Conservation (phyloP, 352 stramenopile species). For the Globisporangium echinulatum region DNA sequence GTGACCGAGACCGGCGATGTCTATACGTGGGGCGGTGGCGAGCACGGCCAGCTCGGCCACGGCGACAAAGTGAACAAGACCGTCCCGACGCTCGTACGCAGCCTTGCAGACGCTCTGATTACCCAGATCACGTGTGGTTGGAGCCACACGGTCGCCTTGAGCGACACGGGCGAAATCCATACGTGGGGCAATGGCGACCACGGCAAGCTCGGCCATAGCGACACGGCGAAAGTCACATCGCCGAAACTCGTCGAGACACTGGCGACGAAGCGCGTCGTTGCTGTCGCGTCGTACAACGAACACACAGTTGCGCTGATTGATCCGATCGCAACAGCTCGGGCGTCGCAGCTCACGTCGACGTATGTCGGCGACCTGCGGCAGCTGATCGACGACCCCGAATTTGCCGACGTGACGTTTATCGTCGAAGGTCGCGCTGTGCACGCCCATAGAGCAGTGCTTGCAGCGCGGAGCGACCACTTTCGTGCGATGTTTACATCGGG, state of each 20-base stretch:
- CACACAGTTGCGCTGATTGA: conserved; percentile 93
- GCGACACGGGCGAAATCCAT: conserved; percentile 89
- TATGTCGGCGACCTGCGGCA: conserved; percentile 88
- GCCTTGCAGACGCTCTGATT: conserved; percentile 83
- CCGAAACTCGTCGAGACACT: conserved; percentile 91
- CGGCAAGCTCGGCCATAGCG: conserved; percentile 93
- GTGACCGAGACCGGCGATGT: conserved; percentile 83
- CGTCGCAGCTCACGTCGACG: conserved; percentile 77
- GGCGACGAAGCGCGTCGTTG: conserved; percentile 90
- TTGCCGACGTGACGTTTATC: conserved; percentile 85
- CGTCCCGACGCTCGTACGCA: conserved; percentile 88
- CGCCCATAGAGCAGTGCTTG: conserved; percentile 89
- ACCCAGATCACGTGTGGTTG: conserved; percentile 95
- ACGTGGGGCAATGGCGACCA: conserved; percentile 93
- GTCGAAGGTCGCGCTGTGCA: conserved; percentile 80
- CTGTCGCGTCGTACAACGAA: conserved; percentile 96
- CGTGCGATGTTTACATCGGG: conserved; percentile 92
- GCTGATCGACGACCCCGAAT: conserved; percentile 89
- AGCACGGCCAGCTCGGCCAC: conserved; percentile 95
- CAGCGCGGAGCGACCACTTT: conserved; percentile 93
- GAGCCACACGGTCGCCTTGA: conserved; percentile 94
- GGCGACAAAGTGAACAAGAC: conserved; percentile 96
- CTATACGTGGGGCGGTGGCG: conserved; percentile 85
- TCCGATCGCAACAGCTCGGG: conserved; percentile 64
- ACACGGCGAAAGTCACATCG: conserved; percentile 92